Conservation (phyloP, 371 early-diverging fungal genomes). For the Rhizopus microsporus region DNA sequence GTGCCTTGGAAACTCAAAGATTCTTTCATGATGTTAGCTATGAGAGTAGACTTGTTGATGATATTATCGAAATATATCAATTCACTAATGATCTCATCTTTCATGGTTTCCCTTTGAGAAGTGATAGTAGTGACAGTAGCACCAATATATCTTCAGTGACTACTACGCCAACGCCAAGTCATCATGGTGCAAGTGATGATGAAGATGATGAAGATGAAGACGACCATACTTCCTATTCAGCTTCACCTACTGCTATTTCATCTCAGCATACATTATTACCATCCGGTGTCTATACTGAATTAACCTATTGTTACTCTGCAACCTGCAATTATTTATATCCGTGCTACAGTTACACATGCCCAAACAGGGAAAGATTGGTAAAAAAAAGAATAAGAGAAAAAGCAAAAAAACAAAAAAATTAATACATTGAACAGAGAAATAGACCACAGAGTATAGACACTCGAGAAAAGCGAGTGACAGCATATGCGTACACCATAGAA, state of each 20-base stretch:
- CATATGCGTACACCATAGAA: conserved; percentile 18
- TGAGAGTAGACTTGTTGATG: conserved; percentile 66
- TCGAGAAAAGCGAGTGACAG: conserved; percentile 25
- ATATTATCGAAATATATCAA: conserved; percentile 63
- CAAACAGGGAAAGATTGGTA: conserved; percentile 42
- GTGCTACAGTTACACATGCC: conserved; percentile 88
- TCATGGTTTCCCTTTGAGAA: conserved; percentile 12
- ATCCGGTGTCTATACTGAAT: conserved; percentile 80
- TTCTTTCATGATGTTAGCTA: conserved; percentile 76
- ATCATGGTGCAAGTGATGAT: conserved; percentile 23
- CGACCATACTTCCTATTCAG: conserved; percentile 6
- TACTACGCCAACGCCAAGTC: background rate
- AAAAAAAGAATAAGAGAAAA: background rate
- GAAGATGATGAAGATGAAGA: conserved; percentile 13
- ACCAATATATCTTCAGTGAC: conserved; percentile 4
- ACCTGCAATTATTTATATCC: conserved; percentile 72
- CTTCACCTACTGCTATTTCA: conserved; percentile 4
- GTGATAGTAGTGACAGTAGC: conserved; percentile 10
- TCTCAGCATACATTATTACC: conserved; percentile 33
- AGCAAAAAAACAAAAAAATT: background rate
- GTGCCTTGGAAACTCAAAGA: conserved; percentile 71
- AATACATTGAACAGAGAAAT: background rate
- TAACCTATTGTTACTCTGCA: conserved; percentile 90
- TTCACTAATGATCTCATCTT: conserved; percentile 46
- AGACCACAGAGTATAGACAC: conserved; percentile 23